Conservation (phyloP, 306 rosid genomes). For the Bauhinia variegata region DNA sequence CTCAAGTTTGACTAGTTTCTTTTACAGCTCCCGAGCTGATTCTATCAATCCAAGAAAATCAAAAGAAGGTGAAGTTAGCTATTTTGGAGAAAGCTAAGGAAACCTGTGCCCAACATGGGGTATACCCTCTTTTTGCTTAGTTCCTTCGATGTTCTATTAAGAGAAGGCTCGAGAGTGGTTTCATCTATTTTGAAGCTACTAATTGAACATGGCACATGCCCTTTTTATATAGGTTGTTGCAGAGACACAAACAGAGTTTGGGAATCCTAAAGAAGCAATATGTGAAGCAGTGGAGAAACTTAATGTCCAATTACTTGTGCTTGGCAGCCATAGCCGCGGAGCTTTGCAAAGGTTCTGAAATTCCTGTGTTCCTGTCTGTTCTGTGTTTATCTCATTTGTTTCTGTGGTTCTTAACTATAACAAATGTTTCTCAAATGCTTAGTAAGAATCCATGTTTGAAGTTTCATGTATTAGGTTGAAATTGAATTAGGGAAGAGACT, state of each 20-base stretch:
- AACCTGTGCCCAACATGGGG: slow-evolving; percentile 41
- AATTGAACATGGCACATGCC: too few relatives aligned
- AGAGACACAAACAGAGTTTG: slow-evolving; percentile 39
- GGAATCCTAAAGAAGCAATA: slow-evolving; percentile 44
- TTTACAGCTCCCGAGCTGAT: slow-evolving; percentile 41
- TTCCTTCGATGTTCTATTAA: neutral
- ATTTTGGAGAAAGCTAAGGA: slow-evolving; percentile 42
- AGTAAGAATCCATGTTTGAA: too few relatives aligned
- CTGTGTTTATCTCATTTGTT: too few relatives aligned
- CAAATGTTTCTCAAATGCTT: too few relatives aligned
- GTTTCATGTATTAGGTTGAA: too few relatives aligned
- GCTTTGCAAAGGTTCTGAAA: slow-evolving; percentile 28
- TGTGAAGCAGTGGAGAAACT: slow-evolving; percentile 46
- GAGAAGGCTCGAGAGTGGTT: neutral
- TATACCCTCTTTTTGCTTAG: neutral
- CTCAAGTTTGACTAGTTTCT: too few relatives aligned
- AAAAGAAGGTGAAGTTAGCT: slow-evolving; percentile 24
- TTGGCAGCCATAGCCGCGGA: slow-evolving; percentile 54
- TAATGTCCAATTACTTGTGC: slow-evolving; percentile 41
- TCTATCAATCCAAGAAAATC: slow-evolving; percentile 35
- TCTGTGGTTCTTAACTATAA: too few relatives aligned
- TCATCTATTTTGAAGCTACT: neutral
- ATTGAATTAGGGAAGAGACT: too few relatives aligned
- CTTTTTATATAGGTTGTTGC: slow-evolving; percentile 43
- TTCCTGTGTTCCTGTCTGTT: neutral